Evolutionary conservation across 257 asterid genomes (phyloP).

Genomic region (Gentiana macrophylla): DNA sequence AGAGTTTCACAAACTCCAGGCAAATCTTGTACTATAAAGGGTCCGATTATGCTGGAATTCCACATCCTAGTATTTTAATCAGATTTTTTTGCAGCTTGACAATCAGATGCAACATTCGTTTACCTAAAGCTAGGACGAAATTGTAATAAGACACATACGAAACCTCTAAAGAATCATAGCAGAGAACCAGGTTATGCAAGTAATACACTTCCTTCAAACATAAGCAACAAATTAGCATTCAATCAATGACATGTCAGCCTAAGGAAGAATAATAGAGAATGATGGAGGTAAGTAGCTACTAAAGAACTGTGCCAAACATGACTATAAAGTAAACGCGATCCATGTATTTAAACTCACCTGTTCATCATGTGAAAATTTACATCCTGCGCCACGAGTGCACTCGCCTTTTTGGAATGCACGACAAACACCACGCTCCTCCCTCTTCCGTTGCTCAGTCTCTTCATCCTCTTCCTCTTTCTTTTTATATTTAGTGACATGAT

Average conservation of each 20-base stretch:
- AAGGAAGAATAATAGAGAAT: background rate
- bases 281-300: background rate
- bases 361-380: slow-evolving; percentile 92
- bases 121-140: too few species aligned
- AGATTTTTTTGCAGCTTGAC: too few species aligned
- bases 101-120: too few species aligned
- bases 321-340: background rate
- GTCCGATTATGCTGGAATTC: too few species aligned
- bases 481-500: slow-evolving; percentile 69
- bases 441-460: slow-evolving; percentile 69
- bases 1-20: too few species aligned
- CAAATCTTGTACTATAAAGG: too few species aligned
- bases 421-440: slow-evolving; percentile 93
- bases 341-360: slow-evolving; percentile 33
- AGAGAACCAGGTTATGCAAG: too few species aligned
- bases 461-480: slow-evolving; percentile 94
- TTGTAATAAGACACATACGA: too few species aligned
- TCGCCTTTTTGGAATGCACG: slow-evolving; percentile 91
- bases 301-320: background rate
- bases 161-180: too few species aligned
- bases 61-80: too few species aligned
- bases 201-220: too few species aligned
- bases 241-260: background rate
- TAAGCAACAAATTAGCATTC: too few species aligned
- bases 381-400: slow-evolving; percentile 74